Evolutionary conservation across 768 basidiomycete genomes (phyloP).

Genomic region (Podaxis sp.): DNA sequence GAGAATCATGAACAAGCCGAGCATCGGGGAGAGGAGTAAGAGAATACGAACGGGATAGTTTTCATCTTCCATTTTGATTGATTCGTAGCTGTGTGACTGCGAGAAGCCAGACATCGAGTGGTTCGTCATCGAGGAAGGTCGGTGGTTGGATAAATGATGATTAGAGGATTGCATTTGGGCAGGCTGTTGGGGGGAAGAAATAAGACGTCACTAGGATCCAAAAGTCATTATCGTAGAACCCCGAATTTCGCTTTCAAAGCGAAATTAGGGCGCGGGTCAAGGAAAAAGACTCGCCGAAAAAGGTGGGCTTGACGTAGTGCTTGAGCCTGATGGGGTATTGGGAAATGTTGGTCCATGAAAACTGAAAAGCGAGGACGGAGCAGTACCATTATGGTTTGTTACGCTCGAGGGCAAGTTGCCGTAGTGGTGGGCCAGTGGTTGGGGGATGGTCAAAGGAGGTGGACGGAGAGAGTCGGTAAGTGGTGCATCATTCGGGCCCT

Average conservation of each 20-base stretch:
- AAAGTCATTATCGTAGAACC: constrained; percentile 34
- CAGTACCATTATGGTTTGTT: constrained; percentile 39
- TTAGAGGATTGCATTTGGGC: constrained; percentile 56
- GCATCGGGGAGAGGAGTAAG: background rate
- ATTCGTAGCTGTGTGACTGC: constrained; percentile 14
- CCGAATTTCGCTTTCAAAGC: constrained; percentile 15
- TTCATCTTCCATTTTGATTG: constrained; percentile 17
- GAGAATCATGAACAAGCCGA: background rate
- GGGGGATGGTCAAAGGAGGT: constrained; percentile 65
- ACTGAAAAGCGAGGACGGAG: constrained; percentile 45
- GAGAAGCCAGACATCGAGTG: constrained; percentile 13
- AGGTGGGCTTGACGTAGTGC: constrained; percentile 74
- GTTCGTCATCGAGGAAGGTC: constrained; percentile 16
- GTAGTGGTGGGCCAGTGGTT: constrained; percentile 54
- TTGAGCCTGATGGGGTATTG: constrained; percentile 71
- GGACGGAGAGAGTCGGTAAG: constrained; percentile 38
- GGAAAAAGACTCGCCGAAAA: constrained; percentile 70
- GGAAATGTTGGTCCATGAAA: constrained; percentile 62
- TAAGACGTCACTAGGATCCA: constrained; percentile 59
- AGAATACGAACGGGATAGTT: constrained; percentile 12
- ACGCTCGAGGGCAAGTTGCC: constrained; percentile 32
- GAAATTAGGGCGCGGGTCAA: constrained; percentile 26
- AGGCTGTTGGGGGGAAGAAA: constrained; percentile 55
- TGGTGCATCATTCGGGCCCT: constrained; percentile 49
- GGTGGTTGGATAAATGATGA: constrained; percentile 19